A percentile compares a stretch with the other conserved stretches of the same genome.
These are phyloP conservation scores for Lagerstroemia speciosa DNA, from an alignment of 345 rosid genomes.

Conservation along the genomic window DNA sequence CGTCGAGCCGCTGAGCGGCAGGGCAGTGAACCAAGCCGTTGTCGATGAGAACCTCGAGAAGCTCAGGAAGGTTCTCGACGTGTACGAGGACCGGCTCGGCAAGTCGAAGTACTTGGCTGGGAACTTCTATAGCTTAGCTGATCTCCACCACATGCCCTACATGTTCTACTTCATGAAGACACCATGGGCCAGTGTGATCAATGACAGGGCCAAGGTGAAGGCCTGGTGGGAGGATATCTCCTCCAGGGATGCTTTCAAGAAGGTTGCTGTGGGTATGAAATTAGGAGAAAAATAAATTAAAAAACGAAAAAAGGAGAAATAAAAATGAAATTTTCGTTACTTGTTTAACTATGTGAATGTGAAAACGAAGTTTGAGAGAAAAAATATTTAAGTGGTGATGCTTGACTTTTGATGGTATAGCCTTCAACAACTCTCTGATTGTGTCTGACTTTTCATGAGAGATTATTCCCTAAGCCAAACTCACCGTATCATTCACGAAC, in stretches of 20 bases:
- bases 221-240: slow-evolving; percentile 85
- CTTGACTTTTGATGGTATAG: background rate
- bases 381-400: too few species aligned
- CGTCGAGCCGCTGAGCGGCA: slow-evolving; percentile 44
- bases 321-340: too few species aligned
- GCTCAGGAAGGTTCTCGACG: slow-evolving; percentile 50
- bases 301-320: background rate
- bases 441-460: background rate
- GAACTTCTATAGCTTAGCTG: slow-evolving; percentile 66
- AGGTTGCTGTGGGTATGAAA: slow-evolving; percentile 48
- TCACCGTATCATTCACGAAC: too few species aligned
- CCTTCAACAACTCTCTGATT: background rate
- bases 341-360: too few species aligned
- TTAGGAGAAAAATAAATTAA: slow-evolving; percentile 25
- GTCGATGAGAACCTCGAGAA: slow-evolving; percentile 43
- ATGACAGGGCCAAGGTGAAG: slow-evolving; percentile 58
- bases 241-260: slow-evolving; percentile 52
- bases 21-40: slow-evolving; percentile 33
- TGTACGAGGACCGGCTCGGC: slow-evolving; percentile 52
- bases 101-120: slow-evolving; percentile 59
- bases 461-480: too few species aligned
- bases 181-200: slow-evolving; percentile 28
- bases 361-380: too few species aligned
- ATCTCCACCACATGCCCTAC: slow-evolving; percentile 60
- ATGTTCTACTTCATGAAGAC: slow-evolving; percentile 67